Evolutionary conservation across 2,329 filamentous ascomycete species (phyloP).

Genomic region (Pestalotiopsis sp.): DNA sequence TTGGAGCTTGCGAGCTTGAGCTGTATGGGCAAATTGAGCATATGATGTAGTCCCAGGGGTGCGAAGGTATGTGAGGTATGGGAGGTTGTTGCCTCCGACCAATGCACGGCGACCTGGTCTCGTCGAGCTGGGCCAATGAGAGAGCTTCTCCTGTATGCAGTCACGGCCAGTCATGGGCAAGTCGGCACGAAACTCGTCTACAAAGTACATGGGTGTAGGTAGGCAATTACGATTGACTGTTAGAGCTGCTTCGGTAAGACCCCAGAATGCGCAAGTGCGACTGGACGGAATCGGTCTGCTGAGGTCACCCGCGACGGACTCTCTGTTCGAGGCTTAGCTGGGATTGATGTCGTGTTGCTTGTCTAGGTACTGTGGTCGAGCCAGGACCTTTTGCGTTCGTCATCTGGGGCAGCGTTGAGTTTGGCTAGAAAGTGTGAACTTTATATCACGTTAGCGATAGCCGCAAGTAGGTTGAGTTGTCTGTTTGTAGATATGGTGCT

Average conservation of each 20-base stretch:
- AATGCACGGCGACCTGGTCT: background rate
- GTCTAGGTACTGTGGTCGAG: background rate
- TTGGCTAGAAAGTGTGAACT: background rate
- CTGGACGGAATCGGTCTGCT: background rate
- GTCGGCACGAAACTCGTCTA: background rate
- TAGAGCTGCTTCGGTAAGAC: background rate
- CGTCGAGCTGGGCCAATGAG: background rate
- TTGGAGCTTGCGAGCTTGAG: background rate
- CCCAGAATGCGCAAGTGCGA: background rate
- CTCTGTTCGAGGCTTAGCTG: background rate
- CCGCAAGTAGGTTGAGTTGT: too few relatives aligned
- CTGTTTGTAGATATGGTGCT: too few relatives aligned
- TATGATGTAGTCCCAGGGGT: background rate
- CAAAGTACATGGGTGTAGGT: background rate
- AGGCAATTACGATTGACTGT: background rate
- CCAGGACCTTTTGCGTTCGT: background rate
- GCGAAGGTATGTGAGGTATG: background rate
- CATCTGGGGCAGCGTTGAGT: background rate
- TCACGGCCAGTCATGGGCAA: constrained; percentile 1
- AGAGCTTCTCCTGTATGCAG: background rate
- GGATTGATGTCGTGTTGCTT: background rate
- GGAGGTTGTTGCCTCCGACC: background rate
- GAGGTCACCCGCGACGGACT: background rate
- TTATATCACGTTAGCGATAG: background rate
- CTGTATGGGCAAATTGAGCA: background rate